Conservation (phyloP, 345 rosid species). For the Citropsis articulata region DNA sequence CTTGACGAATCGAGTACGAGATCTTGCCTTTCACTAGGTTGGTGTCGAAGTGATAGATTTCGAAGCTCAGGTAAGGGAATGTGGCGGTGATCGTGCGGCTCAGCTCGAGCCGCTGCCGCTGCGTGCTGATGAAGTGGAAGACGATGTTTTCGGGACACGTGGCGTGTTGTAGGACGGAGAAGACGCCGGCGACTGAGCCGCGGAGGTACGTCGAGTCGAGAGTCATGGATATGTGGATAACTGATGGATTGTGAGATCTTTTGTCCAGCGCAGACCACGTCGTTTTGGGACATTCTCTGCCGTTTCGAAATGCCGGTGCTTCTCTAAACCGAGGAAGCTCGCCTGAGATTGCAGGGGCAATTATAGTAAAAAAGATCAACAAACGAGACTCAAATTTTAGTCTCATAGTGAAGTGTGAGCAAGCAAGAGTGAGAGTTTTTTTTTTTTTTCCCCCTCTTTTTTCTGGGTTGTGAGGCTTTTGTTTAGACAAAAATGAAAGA, state of each 20-base stretch:
- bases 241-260: conserved; percentile 27
- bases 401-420: not conserved
- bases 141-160: conserved; percentile 79
- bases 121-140: conserved; percentile 73
- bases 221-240: conserved; percentile 81
- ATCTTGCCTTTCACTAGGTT: conserved; percentile 61
- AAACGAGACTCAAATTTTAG: not conserved
- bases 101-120: conserved; percentile 48
- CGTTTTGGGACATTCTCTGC: conserved; percentile 49
- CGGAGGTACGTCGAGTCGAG: conserved; percentile 87
- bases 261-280: conserved; percentile 29
- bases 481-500: not conserved
- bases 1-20: conserved; percentile 69
- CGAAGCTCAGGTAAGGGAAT: conserved; percentile 68
- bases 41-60: conserved; percentile 70
- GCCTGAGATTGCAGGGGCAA: conserved; percentile 6
- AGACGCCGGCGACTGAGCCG: conserved; percentile 80
- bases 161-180: conserved; percentile 85
- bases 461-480: not conserved
- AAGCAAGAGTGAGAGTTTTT: not conserved
- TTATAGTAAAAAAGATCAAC: conserved; percentile 6
- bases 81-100: conserved; percentile 57
- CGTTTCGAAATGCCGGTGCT: conserved; percentile 78
- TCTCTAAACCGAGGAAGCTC: conserved; percentile 51
- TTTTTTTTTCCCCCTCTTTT: too few relatives aligned